Base-by-base conservation (phyloP, 2,329 filamentous ascomycete genomes). In the Sporothrix pallida region DNA sequence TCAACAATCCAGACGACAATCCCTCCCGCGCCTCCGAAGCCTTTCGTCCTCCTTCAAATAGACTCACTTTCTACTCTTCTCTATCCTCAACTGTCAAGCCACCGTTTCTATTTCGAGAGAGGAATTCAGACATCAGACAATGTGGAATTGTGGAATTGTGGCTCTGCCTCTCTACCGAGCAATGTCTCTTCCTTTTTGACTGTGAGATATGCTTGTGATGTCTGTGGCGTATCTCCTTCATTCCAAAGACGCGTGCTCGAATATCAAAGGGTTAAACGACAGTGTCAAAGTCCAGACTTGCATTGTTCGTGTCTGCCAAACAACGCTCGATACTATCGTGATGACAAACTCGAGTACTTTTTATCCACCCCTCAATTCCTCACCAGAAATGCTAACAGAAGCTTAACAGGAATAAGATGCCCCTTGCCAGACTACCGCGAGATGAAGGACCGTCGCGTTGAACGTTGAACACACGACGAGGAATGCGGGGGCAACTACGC, bases 391-490 rank as follows among this genome's bases (percentile, higher is more conserved):
- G 46, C 46, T 52, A 37, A 17, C 65, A 68, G 13, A n/a, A 52
- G 13, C 10, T 15, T 48, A 17, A 52, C 20, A 20, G 6, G 31
- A 37, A 37, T 37, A 37, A 37, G 31, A 37, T 37, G 31, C 31
- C 31, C 31, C 31, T 5, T 37, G 7, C 31, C 31, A 37, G 31
- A 23, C 20, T 52, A 37, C 52, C 65, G 13, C 42, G 46, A 52
- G n/a, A 52, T 68, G 13, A 68, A 37, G 23, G 65, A 68, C 65
- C 46, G 9, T 52, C 65, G 23, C 46, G 46, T 37, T 23, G n/a
- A 46, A 10, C 23, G 46, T 50, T 52, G n/a, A 68, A 6, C 20
- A 37, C 23, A 23, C 23, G 46, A n/a, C 26, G 44, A 52, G 23
- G 65, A 68, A 52, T 68, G 65, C 6, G 62, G 62, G 48, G 62